Evolutionary conservation across 2,329 filamentous ascomycete genomes (phyloP), one percentile per base, ranked within the genome.

Genomic region (Botryotinia calthae): DNA sequence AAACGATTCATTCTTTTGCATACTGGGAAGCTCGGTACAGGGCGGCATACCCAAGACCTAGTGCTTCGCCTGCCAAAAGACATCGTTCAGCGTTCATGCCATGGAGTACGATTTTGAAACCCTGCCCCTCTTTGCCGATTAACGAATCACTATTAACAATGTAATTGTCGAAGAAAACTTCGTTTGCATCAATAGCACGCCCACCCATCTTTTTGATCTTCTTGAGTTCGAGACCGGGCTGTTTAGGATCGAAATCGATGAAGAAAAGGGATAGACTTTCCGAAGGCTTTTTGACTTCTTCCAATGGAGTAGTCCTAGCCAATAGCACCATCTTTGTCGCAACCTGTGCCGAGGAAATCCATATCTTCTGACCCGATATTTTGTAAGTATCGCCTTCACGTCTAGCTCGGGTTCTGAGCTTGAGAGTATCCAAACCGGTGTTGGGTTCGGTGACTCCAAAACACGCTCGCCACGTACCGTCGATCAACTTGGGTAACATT

Each of bases 361-460:
- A 97, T 71, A 95, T 95, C 83, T 97, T 97, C 80, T 95, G 92
- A 0, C 93, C 93, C 0, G 88, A 88, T 18, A 97, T 86, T 1
- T 83, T 84, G 80, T 95, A 97, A 6, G 84, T 86, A 22, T 87
- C 84, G 0, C 87, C 87, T 31, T 89, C 87, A 76, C 86, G 87
- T 44, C 81, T 86, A 0, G 93, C 93, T 9, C 83, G 82, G 0
- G 93, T 95, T 56, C 85, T 86, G 5, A 97, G 83, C 59, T 90
- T 88, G 18, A 95, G 83, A 0, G 93, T 97, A 73, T 97, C 91
- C 1, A 97, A 87, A 0, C 93, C 93, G 0, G 92, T 90, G 75
- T 94, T 91, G 0, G 93, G 93, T 80, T 95, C 93, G n/a, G 92
- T 95, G 2, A 96, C 93, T 20, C 93, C 93, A 76, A 96, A 96